A percentile compares a stretch with the other conserved stretches of the same genome.
Conservation (phyloP, 306 rosid species). For the Lathyrus oleraceus region DNA sequence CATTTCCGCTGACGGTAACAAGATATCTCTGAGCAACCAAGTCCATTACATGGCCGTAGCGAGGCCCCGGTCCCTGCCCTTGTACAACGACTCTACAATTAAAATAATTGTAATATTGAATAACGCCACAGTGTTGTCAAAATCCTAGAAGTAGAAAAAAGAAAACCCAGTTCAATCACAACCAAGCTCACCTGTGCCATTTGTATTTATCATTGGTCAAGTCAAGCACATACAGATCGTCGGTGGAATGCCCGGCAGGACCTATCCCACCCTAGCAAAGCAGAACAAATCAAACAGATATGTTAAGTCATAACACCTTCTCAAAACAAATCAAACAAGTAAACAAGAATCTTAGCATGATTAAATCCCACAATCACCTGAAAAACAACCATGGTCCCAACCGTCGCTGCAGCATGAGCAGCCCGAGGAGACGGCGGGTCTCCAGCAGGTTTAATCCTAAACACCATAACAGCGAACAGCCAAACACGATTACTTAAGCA, state of each 20-base stretch:
- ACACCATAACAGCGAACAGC: slow-evolving; percentile 35
- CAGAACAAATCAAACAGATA: slow-evolving; percentile 40
- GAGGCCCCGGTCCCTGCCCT: slow-evolving; percentile 99
- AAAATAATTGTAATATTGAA: slow-evolving; percentile 34
- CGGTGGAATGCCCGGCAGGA: slow-evolving; percentile 99
- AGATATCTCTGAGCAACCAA: slow-evolving; percentile 99
- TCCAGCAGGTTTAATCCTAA: slow-evolving; percentile 86
- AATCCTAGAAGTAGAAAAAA: slow-evolving; percentile 28
- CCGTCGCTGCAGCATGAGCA: slow-evolving; percentile 94
- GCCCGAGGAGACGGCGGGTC: slow-evolving; percentile 99
- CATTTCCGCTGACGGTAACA: slow-evolving; percentile 92
- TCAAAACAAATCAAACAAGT: slow-evolving; percentile 21
- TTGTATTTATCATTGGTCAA: slow-evolving; percentile 85
- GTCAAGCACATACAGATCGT: slow-evolving; percentile 91
- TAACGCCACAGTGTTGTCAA: slow-evolving; percentile 2
- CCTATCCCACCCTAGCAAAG: slow-evolving; percentile 95
- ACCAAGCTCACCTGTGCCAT: slow-evolving; percentile 89
- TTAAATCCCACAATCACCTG: slow-evolving; percentile 61
- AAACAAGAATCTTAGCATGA: background rate
- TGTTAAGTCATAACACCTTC: slow-evolving; percentile 15
- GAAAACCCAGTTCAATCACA: slow-evolving; percentile 25
- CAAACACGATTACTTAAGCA: slow-evolving; percentile 20
- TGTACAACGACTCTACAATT: slow-evolving; percentile 85
- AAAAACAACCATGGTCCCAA: slow-evolving; percentile 98
- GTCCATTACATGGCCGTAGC: slow-evolving; percentile 98